Base-by-base conservation (phyloP, 169 alveolate genomes). In the Perkinsus marinus region DNA sequence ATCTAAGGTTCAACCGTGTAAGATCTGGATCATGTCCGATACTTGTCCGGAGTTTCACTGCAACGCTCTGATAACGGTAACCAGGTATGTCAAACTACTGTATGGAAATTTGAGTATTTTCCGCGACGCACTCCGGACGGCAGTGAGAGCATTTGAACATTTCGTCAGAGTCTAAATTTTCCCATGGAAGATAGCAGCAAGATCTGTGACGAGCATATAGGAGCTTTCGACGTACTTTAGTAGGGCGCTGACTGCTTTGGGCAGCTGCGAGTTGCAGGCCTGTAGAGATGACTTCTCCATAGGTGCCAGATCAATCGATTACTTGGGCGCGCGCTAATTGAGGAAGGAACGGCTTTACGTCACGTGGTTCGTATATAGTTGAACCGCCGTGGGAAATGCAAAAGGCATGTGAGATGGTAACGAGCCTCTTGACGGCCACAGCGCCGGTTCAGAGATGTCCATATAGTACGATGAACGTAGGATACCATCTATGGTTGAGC, bases 361-460 rank as follows among this genome's bases (percentile, higher is more conserved):
- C n/a, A n/a, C n/a, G n/a, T n/a, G 79, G 22, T 5, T 19, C 5
- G 79, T 13, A 30, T 57, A 0, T 41, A 6, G 46, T 41, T 41
- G n/a, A n/a, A n/a, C n/a, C n/a, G n/a, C n/a, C 10, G 5, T 19
- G 3, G 79, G 22, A 26, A 30, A 96, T 96, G 98, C 98, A 96
- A 95, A 92, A 95, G 92, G 97, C 97, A 43, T 96, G 98, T 93
- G 98, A 96, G 94, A 96, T 96, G 98, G 97, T 96, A 19, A 96
- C 95, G 39, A 95, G 97, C 43, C 95, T 96, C 79, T 92, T 96
- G 93, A 95, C 96, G 92, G 94, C 97, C 89, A 96, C 95, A 79
- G 95, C 96, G 68, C 94, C 90, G 93, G 94, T 94, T 39, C 97
- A 96, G 93, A 93, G 96, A 92, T 95, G 97, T 90, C 96, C 96